These are phyloP conservation scores for Debaryomyces tyrocola DNA, from an alignment of 805 yeast species.

Conservation along the genomic window DNA sequence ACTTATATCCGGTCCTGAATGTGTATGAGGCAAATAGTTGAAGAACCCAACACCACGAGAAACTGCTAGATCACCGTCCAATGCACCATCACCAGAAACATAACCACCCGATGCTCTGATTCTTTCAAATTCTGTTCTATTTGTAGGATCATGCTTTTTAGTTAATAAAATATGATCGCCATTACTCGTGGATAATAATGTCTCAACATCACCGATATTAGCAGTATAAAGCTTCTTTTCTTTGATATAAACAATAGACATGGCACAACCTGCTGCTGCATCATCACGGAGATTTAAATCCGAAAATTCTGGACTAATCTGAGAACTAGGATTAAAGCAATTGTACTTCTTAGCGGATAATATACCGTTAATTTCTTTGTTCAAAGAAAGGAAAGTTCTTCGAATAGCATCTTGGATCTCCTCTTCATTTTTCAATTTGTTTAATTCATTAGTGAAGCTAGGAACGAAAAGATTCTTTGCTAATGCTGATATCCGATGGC, in stretches of 20 bases:
- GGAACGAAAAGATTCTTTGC: slow-evolving; percentile 72
- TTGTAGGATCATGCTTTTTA: slow-evolving; percentile 81
- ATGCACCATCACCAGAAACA: slow-evolving; percentile 79
- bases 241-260: slow-evolving; percentile 75
- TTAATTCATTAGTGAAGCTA: slow-evolving; percentile 66
- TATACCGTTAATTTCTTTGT: slow-evolving; percentile 75
- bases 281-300: slow-evolving; percentile 65
- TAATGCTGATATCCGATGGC: slow-evolving; percentile 61
- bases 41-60: slow-evolving; percentile 93
- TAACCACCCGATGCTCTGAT: slow-evolving; percentile 90
- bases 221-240: slow-evolving; percentile 75
- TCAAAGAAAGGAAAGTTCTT: slow-evolving; percentile 74
- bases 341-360: slow-evolving; percentile 46
- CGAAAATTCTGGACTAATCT: slow-evolving; percentile 24
- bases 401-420: slow-evolving; percentile 74
- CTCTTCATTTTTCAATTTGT: slow-evolving; percentile 39
- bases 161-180: slow-evolving; percentile 79
- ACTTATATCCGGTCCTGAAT: slow-evolving; percentile 80
- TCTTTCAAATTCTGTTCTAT: slow-evolving; percentile 74
- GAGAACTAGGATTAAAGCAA: slow-evolving; percentile 39
- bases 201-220: slow-evolving; percentile 88
- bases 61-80: slow-evolving; percentile 79
- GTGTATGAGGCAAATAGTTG: slow-evolving; percentile 81
- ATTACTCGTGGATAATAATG: slow-evolving; percentile 71
- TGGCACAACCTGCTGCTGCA: slow-evolving; percentile 78